Evolutionary conservation across 1,284 basidiomycete genomes (phyloP).

Genomic region (Ganoderma meredithae): DNA sequence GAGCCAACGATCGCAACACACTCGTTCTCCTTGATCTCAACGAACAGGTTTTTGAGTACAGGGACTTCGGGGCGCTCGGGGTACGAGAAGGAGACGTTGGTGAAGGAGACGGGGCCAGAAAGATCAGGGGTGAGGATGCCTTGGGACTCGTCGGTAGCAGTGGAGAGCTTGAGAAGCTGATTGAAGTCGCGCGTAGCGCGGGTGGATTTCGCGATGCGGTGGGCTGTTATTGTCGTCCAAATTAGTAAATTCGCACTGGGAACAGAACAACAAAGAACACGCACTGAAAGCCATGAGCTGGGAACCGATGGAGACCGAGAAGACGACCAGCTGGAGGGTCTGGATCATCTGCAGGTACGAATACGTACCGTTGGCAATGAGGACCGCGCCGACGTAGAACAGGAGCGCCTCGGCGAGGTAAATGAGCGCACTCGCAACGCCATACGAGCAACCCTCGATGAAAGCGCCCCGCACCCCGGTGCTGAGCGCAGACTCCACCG

Average conservation of each 20-base stretch:
- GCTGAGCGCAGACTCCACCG: constrained; percentile 66
- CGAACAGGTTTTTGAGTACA: constrained; percentile 72
- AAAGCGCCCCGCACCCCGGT: constrained; percentile 83
- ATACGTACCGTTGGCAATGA: constrained; percentile 85
- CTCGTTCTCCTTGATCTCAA: constrained; percentile 75
- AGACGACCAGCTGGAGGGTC: constrained; percentile 91
- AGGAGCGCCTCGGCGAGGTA: constrained; percentile 90
- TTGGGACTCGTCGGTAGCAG: constrained; percentile 69
- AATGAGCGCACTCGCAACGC: constrained; percentile 82
- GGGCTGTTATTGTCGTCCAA: constrained; percentile 54
- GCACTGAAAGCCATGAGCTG: constrained; percentile 89
- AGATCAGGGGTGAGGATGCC: constrained; percentile 74
- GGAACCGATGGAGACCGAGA: constrained; percentile 91
- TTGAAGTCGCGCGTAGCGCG: constrained; percentile 85
- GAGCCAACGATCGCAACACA: constrained; percentile 89
- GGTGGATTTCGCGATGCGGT: constrained; percentile 80
- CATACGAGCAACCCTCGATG: constrained; percentile 85
- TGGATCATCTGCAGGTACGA: constrained; percentile 89
- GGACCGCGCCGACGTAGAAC: constrained; percentile 88
- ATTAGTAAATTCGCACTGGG: constrained; percentile 21
- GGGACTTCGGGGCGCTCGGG: constrained; percentile 79
- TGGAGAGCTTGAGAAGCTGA: constrained; percentile 67
- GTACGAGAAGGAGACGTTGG: constrained; percentile 83
- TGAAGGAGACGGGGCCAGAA: constrained; percentile 71
- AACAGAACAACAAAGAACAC: constrained; percentile 43